Base-by-base conservation (phyloP, 495 filamentous ascomycete species). In the Penicillium atrosanguineum region DNA sequence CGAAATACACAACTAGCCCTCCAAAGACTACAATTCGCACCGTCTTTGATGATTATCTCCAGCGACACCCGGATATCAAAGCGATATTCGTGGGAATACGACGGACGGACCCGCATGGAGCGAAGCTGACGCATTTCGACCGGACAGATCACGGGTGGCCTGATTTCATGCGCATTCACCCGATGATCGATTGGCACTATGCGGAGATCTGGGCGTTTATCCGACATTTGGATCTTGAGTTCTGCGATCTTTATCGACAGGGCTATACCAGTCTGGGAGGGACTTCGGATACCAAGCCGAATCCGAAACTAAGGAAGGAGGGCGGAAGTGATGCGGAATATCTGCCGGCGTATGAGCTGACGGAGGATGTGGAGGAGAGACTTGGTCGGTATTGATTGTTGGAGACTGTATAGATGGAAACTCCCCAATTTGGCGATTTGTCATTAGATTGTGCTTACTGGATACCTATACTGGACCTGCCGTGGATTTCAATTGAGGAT, bases 171-270 rank as follows among this genome's bases (percentile, higher is more conserved):
- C 79, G 94, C 42, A 76, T 96, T 38, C 91, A 97, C 73, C 94
- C 94, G 0, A 87, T 98, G 8, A 90, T 98, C 63, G 94, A 97
- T 64, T 97, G 94, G 95, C 88, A 93, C 68, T 98, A 96, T 73
- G 83, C 83, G 15, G 93, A 97, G 69, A 91, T 98, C 52, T 96
- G 94, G 95, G 81, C 86, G 6, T 97, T 97, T 60, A 89, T 96
- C 55, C 82, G 90, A 14, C 83, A 87, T 55, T 69, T 97, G 23
- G 75, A 81, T 2, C 79, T 97, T 18, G 79, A 81, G 15, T 98
- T 93, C 59, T 98, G 94, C 65, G 69, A 75, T 14, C 78, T 98
- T 7, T 98, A 98, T 66, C 88, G 96, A 62, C 75, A 76, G 53
- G 89, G 89, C 6, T 95, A 91, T 65, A 95, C 94, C 4, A 90